Evolutionary conservation across 768 basidiomycete species (phyloP).

Genomic region (Collybiopsis confluens): DNA sequence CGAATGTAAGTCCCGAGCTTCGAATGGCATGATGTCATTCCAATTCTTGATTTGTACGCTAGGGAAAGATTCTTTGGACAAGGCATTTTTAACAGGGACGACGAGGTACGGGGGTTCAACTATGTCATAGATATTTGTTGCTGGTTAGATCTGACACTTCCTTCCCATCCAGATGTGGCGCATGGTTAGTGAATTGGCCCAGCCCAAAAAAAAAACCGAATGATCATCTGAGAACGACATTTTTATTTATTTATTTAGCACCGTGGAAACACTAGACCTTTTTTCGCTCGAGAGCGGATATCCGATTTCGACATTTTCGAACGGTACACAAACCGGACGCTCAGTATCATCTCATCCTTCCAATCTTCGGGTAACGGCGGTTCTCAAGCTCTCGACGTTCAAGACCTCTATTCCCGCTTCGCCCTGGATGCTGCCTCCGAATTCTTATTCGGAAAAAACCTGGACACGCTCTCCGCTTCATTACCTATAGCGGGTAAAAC

Average conservation of each 20-base stretch:
- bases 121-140: background rate
- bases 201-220: background rate
- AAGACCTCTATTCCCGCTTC: conserved; percentile 67
- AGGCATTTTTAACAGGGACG: conserved; percentile 77
- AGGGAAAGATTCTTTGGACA: conserved; percentile 64
- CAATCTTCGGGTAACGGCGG: conserved; percentile 21
- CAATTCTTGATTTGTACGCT: too few relatives aligned
- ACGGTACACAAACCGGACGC: conserved; percentile 39
- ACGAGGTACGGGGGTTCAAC: conserved; percentile 43
- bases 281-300: conserved; percentile 70
- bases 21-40: background rate
- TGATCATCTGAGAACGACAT: background rate
- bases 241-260: conserved; percentile 39
- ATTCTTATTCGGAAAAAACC: conserved; percentile 64
- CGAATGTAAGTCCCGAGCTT: conserved; percentile 45
- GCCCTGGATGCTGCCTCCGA: conserved; percentile 70
- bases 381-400: conserved; percentile 57
- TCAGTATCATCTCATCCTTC: conserved; percentile 44
- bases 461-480: conserved; percentile 53
- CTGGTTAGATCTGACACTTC: background rate
- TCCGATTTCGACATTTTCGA: conserved; percentile 70
- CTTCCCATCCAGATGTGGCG: conserved; percentile 51
- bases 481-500: conserved; percentile 48
- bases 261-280: conserved; percentile 63
- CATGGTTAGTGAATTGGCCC: conserved; percentile 41